A percentile compares a stretch with the other conserved stretches of the same genome.
Evolutionary conservation across 2,329 filamentous ascomycete species (phyloP).

Genomic region (Cladosporium halotolerans): DNA sequence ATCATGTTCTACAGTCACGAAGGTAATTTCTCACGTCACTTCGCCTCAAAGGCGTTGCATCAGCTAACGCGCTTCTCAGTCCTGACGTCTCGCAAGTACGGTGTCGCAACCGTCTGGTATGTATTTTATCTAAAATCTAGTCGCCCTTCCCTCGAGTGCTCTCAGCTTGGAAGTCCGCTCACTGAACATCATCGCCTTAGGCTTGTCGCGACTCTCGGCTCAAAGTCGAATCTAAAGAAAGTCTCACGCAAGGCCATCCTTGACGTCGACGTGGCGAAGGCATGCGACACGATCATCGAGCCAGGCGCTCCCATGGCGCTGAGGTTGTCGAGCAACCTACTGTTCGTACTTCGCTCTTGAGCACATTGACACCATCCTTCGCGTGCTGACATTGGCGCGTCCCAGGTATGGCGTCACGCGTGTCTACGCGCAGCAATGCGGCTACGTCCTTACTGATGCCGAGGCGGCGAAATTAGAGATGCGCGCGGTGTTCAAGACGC

Average conservation of each 20-base stretch:
- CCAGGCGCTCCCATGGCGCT: constrained; percentile 83
- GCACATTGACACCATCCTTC: neutral
- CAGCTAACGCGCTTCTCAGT: constrained; percentile 42
- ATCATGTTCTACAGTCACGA: constrained; percentile 95
- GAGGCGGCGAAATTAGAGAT: constrained; percentile 70
- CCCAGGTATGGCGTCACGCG: constrained; percentile 68
- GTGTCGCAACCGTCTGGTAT: constrained; percentile 91
- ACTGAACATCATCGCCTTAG: constrained; percentile 41
- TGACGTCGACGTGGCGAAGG: constrained; percentile 77
- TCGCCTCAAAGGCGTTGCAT: neutral
- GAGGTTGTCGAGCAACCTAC: constrained; percentile 79
- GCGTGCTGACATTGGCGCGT: neutral
- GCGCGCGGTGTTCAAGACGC: constrained; percentile 56
- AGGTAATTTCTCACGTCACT: constrained; percentile 49
- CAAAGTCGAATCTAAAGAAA: constrained; percentile 62
- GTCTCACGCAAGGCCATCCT: constrained; percentile 82
- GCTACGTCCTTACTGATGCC: constrained; percentile 75
- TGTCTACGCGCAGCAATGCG: constrained; percentile 81
- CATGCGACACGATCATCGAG: constrained; percentile 80
- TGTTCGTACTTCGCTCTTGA: constrained; percentile 46
- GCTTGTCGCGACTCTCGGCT: constrained; percentile 84
- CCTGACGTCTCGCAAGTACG: constrained; percentile 78
- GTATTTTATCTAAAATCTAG: constrained; percentile 20
- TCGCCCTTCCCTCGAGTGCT: too few species aligned
- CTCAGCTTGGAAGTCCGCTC: neutral